Evolutionary conservation across 2,329 filamentous ascomycete species (phyloP).

Genomic region (Anthostomella pinea): DNA sequence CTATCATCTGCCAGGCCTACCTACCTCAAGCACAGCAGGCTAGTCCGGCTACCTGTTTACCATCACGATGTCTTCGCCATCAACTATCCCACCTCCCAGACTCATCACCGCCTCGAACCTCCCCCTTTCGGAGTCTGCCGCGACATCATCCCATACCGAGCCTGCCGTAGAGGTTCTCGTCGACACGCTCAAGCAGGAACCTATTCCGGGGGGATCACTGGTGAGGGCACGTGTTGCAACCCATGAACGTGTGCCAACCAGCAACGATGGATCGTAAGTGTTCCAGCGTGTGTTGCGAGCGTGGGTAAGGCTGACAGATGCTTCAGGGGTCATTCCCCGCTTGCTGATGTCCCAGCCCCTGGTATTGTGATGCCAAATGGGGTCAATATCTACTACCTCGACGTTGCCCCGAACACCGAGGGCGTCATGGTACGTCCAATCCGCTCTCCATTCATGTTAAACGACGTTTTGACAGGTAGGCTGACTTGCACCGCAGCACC

Average conservation of each 20-base stretch:
- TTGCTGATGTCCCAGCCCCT: slow-evolving; percentile 27
- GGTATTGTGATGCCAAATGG: slow-evolving; percentile 33
- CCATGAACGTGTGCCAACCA: slow-evolving; percentile 21
- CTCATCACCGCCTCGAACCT: slow-evolving; percentile 28
- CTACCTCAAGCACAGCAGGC: background rate
- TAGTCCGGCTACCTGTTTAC: background rate
- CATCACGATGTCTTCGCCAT: slow-evolving; percentile 11
- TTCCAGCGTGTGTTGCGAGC: background rate
- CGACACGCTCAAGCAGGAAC: slow-evolving; percentile 20
- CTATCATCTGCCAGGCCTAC: no score
- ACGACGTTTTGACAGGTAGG: background rate
- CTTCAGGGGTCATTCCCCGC: slow-evolving; percentile 21
- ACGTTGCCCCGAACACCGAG: slow-evolving; percentile 28
- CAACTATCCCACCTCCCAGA: slow-evolving; percentile 21
- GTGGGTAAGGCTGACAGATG: background rate
- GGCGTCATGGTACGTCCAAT: slow-evolving; percentile 23
- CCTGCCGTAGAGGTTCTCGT: slow-evolving; percentile 27
- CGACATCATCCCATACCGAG: slow-evolving; percentile 15
- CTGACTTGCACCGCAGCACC: slow-evolving; percentile 26
- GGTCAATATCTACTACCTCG: slow-evolving; percentile 30
- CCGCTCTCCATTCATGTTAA: no score
- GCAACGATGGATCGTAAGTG: slow-evolving; percentile 29
- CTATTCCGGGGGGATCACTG: slow-evolving; percentile 18
- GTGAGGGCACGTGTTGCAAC: slow-evolving; percentile 23
- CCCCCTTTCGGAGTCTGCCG: slow-evolving; percentile 12